Evolutionary conservation across 1,284 basidiomycete species (phyloP), one percentile per base, ranked within the genome.

Genomic region (Inonotus hispidus): DNA sequence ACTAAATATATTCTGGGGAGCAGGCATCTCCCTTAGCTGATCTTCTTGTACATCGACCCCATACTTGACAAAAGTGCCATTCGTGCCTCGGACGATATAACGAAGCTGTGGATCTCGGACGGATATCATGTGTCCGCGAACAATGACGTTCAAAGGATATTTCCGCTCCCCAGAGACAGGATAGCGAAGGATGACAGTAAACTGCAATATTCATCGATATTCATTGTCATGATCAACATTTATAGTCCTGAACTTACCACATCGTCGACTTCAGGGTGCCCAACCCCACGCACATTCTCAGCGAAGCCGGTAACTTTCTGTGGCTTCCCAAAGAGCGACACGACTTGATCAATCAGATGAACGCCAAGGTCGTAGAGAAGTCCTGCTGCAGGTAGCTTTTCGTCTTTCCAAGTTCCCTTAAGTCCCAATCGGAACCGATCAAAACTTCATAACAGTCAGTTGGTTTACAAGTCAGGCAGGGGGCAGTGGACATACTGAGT

Each of bases 1-100:
- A 54, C 76, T 72, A 54, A 79, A 72, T 59, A 87, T 82, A 14
- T 72, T 75, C 13, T 69, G 70, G n/a, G 82, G 80, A 10, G 72
- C 68, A 10, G 78, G 68, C 60, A 88, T 82, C 2, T 70, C 76
- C 68, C 81, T 84, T 47, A 88, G 77, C 62, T 85, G 82, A 63
- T 84, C 84, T 73, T 93, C 92, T 70, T 94, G 92, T 2, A 84
- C 75, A 71, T 94, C 92, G 45, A 92, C 72, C 1, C 90, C 91
- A 68, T 79, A 82, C 73, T 95, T 95, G 64, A 80, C 75, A 71
- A 82, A 94, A 2, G 83, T 82, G 35, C 89, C 93, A 64, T 80
- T 79, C 23, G 83, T 84, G 19, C 92, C 89, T 49, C 84, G 81
- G 59, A 87, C 82, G 54, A 82, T 71, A 72, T 84, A 95, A 25